Evolutionary conservation across 2,329 filamentous ascomycete genomes (phyloP), one percentile per base, ranked within the genome.

Genomic region (Exophiala aquamarina): DNA sequence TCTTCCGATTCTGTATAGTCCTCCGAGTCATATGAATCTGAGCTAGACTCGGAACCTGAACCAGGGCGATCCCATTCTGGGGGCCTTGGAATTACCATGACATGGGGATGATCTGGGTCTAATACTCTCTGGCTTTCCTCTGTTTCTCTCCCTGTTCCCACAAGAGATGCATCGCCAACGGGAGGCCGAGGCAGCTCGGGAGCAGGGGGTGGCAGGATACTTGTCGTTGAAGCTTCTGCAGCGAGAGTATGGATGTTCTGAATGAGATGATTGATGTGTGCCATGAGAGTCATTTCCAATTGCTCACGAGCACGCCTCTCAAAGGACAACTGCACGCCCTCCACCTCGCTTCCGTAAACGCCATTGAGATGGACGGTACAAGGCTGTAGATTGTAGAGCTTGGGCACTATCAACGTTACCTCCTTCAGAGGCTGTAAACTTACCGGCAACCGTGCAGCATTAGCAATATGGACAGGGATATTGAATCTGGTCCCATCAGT

Each of bases 11-110:
- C 64, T 3, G 70, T 68, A 2, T 62, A 65, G 17, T 63, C 60
- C 3, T 70, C 69, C 5, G 66, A 71, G 38, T 74, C 72, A n/a
- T 71, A 71, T 3, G 44, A 65, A 14, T 70, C 69, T 3, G 67
- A 70, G 7, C 72, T 70, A 29, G 59, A 66, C 7, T 66, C 70
- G 2, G 62, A 58, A 9, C 61, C 61, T 15, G 63, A 61, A 14
- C 60, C 58, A 4, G 61, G 63, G 2, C 55, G 64, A 11, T 70
- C 61, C 89, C 89, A 94, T 65, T 94, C 89, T 0, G 86, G 86
- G 8, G 89, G 89, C 6, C 87, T 76, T 9, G 86, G 79, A 43
- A 93, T 88, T 49, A 86, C 70, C 50, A 84, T 78, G 39, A 93
- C 70, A 60, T 92, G 87, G 26, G 76, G 75, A 47, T 76, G 79